Conservation (phyloP, 352 stramenopile species). For the Phytopythium vexans region DNA sequence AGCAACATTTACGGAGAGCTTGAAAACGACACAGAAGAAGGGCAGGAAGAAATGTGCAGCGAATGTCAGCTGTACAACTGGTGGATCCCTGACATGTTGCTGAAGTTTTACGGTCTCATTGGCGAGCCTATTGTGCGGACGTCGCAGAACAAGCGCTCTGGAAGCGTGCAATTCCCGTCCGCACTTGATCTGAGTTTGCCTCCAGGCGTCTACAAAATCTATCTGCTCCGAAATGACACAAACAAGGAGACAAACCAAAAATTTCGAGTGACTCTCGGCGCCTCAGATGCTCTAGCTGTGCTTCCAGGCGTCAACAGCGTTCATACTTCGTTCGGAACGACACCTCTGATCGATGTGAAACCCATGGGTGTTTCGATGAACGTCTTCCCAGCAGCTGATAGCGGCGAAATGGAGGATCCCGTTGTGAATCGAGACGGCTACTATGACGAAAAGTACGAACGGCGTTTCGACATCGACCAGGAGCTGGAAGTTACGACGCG, state of each 20-base stretch:
- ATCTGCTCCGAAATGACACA: slow-evolving; percentile 40
- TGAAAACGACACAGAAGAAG: slow-evolving; percentile 1
- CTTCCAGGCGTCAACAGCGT: slow-evolving; percentile 47
- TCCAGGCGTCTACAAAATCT: slow-evolving; percentile 39
- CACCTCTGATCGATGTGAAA: slow-evolving; percentile 53
- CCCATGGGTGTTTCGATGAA: slow-evolving; percentile 31
- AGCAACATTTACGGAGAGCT: neutral
- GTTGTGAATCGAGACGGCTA: slow-evolving; percentile 17
- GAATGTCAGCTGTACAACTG: slow-evolving; percentile 22
- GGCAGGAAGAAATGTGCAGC: slow-evolving; percentile 1
- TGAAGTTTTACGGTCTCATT: slow-evolving; percentile 22
- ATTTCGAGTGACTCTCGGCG: slow-evolving; percentile 25
- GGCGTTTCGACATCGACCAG: slow-evolving; percentile 21
- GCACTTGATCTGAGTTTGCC: slow-evolving; percentile 42
- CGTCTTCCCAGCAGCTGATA: slow-evolving; percentile 25
- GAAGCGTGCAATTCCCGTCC: slow-evolving; percentile 27
- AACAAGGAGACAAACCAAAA: slow-evolving; percentile 14
- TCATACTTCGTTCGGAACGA: slow-evolving; percentile 56
- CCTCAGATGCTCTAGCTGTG: slow-evolving; percentile 25
- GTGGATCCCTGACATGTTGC: slow-evolving; percentile 29
- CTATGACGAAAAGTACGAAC: slow-evolving; percentile 20
- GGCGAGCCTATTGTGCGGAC: slow-evolving; percentile 17
- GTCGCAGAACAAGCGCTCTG: slow-evolving; percentile 11
- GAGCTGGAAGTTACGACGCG: slow-evolving; percentile 29
- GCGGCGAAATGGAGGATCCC: slow-evolving; percentile 10